Evolutionary conservation across 768 basidiomycete species (phyloP), one percentile per base, ranked within the genome.

Genomic region (Mycena filopes): DNA sequence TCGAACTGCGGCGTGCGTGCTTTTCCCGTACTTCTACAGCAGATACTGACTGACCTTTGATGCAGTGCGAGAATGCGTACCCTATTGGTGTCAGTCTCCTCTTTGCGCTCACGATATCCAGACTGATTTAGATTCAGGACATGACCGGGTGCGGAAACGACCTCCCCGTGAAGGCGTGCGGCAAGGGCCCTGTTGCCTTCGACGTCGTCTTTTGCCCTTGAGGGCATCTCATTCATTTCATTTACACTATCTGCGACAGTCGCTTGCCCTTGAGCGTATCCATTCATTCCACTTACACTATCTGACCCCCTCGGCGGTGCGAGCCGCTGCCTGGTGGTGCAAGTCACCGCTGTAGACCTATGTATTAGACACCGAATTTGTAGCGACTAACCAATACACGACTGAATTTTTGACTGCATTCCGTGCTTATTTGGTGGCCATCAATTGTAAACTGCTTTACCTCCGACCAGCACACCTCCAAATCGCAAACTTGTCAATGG

Each of bases 181-280:
- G 65, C 31, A 49, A 48, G 28, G 65, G 65, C 23, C 60, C 56
- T 43, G 46, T 38, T 1, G 40, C 58, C 10, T 66, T 66, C 48
- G 60, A 46, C 33, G 65, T 66, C 54, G 59, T 60, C 20, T 66
- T 66, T 36, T 66, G 65, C 59, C 65, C 65, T 20, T 66, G 46
- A 62, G 1, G 21, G 9, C 29, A 4, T 25, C 40, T 40, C 23
- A 38, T 21, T 36, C 15, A 11, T 36, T 21, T 21, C 15, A 25
- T 41, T 25, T 40, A 20, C 38, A 26, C 36, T 33, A 15, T n/a
- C n/a, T n/a, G n/a, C n/a, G n/a, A n/a, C n/a, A n/a, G n/a, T n/a
- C n/a, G n/a, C n/a, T n/a, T n/a, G n/a, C n/a, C n/a, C n/a, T n/a
- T n/a, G n/a, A n/a, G n/a, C n/a, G n/a, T n/a, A 36, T 15, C 9